A percentile compares a stretch with the other conserved stretches of the same genome.
Conservation (phyloP, 1,284 basidiomycete genomes). For the Ustilago tritici region DNA sequence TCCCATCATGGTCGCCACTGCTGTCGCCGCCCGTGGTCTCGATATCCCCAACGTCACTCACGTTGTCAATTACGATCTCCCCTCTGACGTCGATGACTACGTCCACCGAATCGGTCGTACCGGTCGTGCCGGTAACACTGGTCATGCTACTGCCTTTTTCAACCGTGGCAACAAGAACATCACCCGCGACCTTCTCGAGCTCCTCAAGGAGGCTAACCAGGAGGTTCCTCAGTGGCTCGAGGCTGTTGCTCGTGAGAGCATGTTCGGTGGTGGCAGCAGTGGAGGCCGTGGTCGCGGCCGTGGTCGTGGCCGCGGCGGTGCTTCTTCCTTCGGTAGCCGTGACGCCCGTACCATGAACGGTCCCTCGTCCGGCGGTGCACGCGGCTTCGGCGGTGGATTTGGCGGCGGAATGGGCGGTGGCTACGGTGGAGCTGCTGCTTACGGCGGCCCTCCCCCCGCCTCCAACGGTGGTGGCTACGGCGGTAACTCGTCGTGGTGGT, state of each 20-base stretch:
- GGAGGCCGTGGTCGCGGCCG: constrained; percentile 76
- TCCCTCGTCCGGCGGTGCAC: constrained; percentile 55
- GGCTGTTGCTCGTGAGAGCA: constrained; percentile 83
- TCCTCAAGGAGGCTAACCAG: constrained; percentile 96
- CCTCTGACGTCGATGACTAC: constrained; percentile 89
- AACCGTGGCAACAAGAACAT: constrained; percentile 76
- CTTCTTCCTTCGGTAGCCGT: constrained; percentile 65
- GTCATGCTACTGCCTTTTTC: constrained; percentile 79
- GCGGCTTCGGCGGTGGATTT: constrained; percentile 56
- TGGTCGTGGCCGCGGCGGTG: constrained; percentile 74
- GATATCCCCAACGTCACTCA: constrained; percentile 99
- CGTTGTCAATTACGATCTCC: constrained; percentile 98
- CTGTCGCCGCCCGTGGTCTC: constrained; percentile 97
- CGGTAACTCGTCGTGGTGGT: constrained; percentile 55
- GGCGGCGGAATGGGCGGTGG: constrained; percentile 51
- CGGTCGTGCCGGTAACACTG: constrained; percentile 98
- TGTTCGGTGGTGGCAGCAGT: constrained; percentile 76
- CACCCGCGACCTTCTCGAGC: constrained; percentile 88
- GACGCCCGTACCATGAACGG: constrained; percentile 68
- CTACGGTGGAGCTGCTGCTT: constrained; percentile 46
- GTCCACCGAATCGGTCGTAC: constrained; percentile 81
- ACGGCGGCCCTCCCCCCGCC: constrained; percentile 53
- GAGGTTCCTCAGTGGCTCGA: constrained; percentile 94
- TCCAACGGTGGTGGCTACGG: constrained; percentile 55
- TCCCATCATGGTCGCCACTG: constrained; percentile 96